Conservation (phyloP, 2,329 filamentous ascomycete species). For the Pseudogymnoascus sp. region DNA sequence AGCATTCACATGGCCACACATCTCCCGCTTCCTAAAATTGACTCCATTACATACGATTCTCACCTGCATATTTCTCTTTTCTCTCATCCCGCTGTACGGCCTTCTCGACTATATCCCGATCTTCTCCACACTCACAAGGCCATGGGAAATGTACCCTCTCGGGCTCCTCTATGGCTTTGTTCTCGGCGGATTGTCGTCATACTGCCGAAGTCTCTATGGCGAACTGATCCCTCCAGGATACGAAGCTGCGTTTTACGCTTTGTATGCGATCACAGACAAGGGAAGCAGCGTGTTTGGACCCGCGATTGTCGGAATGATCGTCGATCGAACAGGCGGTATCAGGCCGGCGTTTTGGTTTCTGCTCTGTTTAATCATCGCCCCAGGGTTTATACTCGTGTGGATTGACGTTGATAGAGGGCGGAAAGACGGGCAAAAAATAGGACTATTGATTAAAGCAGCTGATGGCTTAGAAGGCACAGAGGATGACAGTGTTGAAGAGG, state of each 20-base stretch:
- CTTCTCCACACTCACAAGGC: slow-evolving; percentile 79
- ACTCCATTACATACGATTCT: slow-evolving; percentile 82
- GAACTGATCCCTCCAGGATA: slow-evolving; percentile 91
- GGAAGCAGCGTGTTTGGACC: slow-evolving; percentile 91
- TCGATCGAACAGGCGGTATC: slow-evolving; percentile 74
- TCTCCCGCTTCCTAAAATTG: slow-evolving; percentile 64
- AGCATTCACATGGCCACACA: slow-evolving; percentile 79
- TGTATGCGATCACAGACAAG: slow-evolving; percentile 98
- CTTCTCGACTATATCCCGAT: slow-evolving; percentile 80
- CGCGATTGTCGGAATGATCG: slow-evolving; percentile 87
- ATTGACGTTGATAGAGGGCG: slow-evolving; percentile 79
- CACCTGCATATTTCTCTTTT: slow-evolving; percentile 83
- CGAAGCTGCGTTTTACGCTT: slow-evolving; percentile 90
- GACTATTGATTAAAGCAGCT: slow-evolving; percentile 51
- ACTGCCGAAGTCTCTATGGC: slow-evolving; percentile 86
- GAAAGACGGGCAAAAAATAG: slow-evolving; percentile 58
- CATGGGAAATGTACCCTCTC: slow-evolving; percentile 94
- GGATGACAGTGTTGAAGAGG: not conserved
- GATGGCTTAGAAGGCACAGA: slow-evolving; percentile 24
- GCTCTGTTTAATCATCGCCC: slow-evolving; percentile 73
- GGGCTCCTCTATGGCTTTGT: slow-evolving; percentile 90
- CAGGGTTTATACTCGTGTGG: slow-evolving; percentile 75
- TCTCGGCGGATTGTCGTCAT: slow-evolving; percentile 83
- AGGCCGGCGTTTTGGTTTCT: slow-evolving; percentile 89
- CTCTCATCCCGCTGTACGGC: slow-evolving; percentile 87